These are phyloP conservation scores for Herpetomonas muscarum DNA, from an alignment of 208 protist genomes.

Conservation along the genomic window DNA sequence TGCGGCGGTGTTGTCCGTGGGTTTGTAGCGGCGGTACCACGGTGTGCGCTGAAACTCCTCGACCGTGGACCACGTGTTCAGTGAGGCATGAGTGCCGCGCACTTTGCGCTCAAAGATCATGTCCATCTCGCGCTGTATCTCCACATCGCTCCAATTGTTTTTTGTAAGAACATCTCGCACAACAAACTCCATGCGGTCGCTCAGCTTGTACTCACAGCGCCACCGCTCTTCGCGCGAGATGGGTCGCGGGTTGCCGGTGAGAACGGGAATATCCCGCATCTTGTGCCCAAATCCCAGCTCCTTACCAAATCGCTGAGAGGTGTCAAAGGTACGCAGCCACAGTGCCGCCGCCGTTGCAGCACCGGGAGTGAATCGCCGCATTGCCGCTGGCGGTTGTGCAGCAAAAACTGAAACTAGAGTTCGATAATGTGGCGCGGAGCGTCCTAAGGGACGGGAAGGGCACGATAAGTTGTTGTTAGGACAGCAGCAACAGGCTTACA, in stretches of 20 bases:
- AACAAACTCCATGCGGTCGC: constrained; percentile 83
- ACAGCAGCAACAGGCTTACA: too few relatives aligned
- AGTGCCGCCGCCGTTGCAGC: background rate
- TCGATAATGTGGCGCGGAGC: background rate
- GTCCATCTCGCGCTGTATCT: constrained; percentile 75
- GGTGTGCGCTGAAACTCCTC: constrained; percentile 89
- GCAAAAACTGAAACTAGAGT: background rate
- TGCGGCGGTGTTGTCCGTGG: constrained; percentile 66
- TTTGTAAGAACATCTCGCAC: constrained; percentile 63
- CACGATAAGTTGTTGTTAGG: too few relatives aligned
- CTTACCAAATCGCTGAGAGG: constrained; percentile 61
- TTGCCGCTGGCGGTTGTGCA: background rate
- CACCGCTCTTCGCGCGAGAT: constrained; percentile 75
- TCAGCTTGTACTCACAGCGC: constrained; percentile 78
- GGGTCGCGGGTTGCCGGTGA: constrained; percentile 80
- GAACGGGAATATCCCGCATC: constrained; percentile 84
- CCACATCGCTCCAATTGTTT: constrained; percentile 51
- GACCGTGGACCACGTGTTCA: constrained; percentile 85
- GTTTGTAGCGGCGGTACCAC: constrained; percentile 85
- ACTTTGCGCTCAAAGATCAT: constrained; percentile 79
- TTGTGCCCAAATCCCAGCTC: constrained; percentile 82
- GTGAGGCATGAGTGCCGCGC: constrained; percentile 53
- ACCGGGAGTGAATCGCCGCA: background rate
- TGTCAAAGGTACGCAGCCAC: constrained; percentile 46
- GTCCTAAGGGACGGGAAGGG: background rate